These are phyloP conservation scores for Diaporthe velutina DNA, from an alignment of 2,329 filamentous ascomycete genomes.

Conservation along the genomic window DNA sequence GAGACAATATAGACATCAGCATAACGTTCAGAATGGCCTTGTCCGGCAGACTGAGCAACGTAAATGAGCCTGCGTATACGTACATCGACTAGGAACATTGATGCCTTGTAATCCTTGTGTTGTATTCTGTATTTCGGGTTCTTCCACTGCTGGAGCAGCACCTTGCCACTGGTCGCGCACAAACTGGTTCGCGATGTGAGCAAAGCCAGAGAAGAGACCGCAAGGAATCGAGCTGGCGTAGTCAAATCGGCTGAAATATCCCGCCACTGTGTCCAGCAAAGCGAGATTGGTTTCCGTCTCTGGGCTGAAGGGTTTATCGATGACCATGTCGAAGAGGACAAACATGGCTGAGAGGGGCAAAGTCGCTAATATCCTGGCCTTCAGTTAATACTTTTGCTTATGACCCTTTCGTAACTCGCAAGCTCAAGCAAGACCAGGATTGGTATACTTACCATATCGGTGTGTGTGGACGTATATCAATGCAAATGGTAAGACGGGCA, in stretches of 20 bases:
- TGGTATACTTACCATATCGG: not conserved
- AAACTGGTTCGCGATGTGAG: slow-evolving; percentile 9
- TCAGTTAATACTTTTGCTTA: not conserved
- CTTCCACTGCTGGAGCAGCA: not conserved
- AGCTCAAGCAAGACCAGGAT: not conserved
- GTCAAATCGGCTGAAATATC: not conserved
- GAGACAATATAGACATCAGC: not conserved
- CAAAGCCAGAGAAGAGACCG: slow-evolving; percentile 2
- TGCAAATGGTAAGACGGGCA: not conserved
- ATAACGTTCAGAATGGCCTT: not conserved
- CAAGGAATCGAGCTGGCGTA: not conserved
- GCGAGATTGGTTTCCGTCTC: slow-evolving; percentile 1
- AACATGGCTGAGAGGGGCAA: slow-evolving; percentile 2
- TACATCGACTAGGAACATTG: not conserved
- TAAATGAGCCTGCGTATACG: not conserved
- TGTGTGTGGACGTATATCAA: slow-evolving; percentile 5
- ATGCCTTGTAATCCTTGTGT: not conserved
- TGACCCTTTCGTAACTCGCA: too few relatives aligned
- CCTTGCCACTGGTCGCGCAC: not conserved
- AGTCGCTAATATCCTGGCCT: not conserved
- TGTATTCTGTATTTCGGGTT: not conserved
- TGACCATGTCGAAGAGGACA: slow-evolving; percentile 10
- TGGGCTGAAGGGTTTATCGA: not conserved
- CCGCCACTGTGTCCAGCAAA: not conserved
- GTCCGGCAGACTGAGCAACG: accelerated